Evolutionary conservation across 2,329 filamentous ascomycete genomes (phyloP), one percentile per base, ranked within the genome.

Genomic region (Podosphaera leucotricha): DNA sequence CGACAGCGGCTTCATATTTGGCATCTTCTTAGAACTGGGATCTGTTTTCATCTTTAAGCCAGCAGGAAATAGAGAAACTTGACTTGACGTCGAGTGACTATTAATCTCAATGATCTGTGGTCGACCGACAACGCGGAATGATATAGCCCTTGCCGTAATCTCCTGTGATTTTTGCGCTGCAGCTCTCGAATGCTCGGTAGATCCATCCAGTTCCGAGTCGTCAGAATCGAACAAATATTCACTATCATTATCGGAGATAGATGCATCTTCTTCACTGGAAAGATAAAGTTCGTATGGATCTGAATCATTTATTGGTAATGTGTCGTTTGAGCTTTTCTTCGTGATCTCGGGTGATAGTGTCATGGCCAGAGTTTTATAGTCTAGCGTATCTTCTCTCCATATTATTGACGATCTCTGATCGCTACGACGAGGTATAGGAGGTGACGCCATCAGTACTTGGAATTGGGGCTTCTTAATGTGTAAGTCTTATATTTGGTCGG

Each of bases 191-290:
- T 48, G 48, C 4, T 49, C 52, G 33, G 58, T 26, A n/a, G 21
- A 52, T 43, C 63, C 63, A 47, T 57, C 63, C 18, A 60, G 44
- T 28, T 48, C 47, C 16, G 38, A 43, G 15, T 19, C 46, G 24
- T 53, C 54, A 41, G 64, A 67, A 49, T 71, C 66, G 50, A 61
- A 59, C 44, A 60, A 55, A 48, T 66, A 67, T 50, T 72, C 70
- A 45, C 70, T 75, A 52, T 66, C 66, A 52, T 72, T 68, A 57
- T 73, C 72, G 39, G 69, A 71, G 1, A 73, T 73, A 1, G 73
- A 77, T 24, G 66, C 71, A 49, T 77, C 74, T 55, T 78, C 74
- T 50, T 78, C 74, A 0, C 72, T 76, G 1, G 72, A 77, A 21
- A 78, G 66, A 56, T 78, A 78, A 46, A 71, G 54, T 46, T 74